phyloP scores from a whole-genome alignment of 164 flowering plant species.

The Berberis vulgaris region DNA sequence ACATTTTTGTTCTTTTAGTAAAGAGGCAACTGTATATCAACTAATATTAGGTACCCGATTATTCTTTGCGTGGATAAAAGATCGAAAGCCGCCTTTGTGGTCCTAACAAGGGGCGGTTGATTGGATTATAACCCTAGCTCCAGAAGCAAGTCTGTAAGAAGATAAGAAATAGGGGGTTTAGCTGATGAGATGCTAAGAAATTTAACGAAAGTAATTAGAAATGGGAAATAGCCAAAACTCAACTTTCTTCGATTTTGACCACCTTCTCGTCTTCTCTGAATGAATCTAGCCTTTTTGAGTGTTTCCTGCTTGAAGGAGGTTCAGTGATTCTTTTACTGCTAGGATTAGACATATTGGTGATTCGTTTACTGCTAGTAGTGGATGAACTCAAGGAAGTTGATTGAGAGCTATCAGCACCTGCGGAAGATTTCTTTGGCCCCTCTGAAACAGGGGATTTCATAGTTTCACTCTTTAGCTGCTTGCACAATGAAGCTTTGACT shows the following conservation, averaged over 20 bases:
- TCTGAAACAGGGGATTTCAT: constrained; percentile 76
- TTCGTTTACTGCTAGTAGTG: constrained; percentile 48
- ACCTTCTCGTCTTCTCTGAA: constrained; percentile 46
- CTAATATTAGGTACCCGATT: background rate
- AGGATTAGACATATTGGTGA: constrained; percentile 37
- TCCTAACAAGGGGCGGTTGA: constrained; percentile 37
- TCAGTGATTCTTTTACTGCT: constrained; percentile 53
- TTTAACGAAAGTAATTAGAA: background rate
- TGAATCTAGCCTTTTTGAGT: constrained; percentile 45
- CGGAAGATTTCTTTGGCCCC: constrained; percentile 60
- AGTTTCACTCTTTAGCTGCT: constrained; percentile 60
- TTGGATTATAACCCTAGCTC: constrained; percentile 95
- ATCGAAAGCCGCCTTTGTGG: constrained; percentile 11
- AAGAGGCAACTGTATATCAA: background rate
- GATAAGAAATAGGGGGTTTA: constrained; percentile 17
- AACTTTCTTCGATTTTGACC: constrained; percentile 91
- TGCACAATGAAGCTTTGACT: constrained; percentile 51
- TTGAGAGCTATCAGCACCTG: constrained; percentile 27
- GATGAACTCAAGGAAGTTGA: constrained; percentile 20
- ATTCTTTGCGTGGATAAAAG: background rate
- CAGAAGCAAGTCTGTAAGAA: constrained; percentile 87
- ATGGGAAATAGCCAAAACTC: constrained; percentile 25
- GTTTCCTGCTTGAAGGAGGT: constrained; percentile 26
- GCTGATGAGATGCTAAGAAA: background rate
- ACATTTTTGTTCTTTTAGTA: background rate